Base-by-base conservation (phyloP, 805 yeast genomes). In the Aciculoconidium aculeatum region DNA sequence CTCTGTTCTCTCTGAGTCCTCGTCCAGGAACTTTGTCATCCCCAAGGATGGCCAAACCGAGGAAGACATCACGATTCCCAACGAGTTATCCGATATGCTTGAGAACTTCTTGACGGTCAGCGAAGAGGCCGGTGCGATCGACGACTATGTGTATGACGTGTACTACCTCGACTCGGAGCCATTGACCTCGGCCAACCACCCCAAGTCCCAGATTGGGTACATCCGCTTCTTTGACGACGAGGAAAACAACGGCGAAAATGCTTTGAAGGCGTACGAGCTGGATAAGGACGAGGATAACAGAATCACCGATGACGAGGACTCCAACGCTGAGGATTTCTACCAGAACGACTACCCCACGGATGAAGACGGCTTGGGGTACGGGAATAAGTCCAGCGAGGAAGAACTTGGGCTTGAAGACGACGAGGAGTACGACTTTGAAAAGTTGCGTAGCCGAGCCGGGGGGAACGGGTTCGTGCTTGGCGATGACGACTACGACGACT, bases 261-360 rank as follows among this genome's bases (percentile, higher is more conserved):
- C 40, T 10, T 32, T 42, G 6, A 40, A 32, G 7, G 42, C 49
- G 2, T 43, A 55, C 13, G 31, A 28, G 23, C 34, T 31, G 34
- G 34, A 31, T 11, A 31, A 31, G 23, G 34, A 31, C 9, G 34
- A 31, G 15, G 34, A 31, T 16, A 19, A 17, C 4, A 14, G 24
- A 7, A 16, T 31, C 7, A 69, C 85, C 0, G 92, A 81, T 41
- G 86, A 83, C 44, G 90, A 82, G 38, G 94, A 83, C 47, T 81
- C 92, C 0, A 83, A 83, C 48, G 95, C 95, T 12, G 98, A 90
- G 58, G 86, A 83, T 32, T 88, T 78, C 47, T 90, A 90, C 51
- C 75, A 77, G 44, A 90, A 92, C 54, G 97, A 90, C 47, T 90
- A 90, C 47, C 97, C 97, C 0, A 95, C 86, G 25, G 96, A 88